Evolutionary conservation across 116 monocot species (phyloP), one percentile per base, ranked within the genome.

Genomic region (Iris pallida): DNA sequence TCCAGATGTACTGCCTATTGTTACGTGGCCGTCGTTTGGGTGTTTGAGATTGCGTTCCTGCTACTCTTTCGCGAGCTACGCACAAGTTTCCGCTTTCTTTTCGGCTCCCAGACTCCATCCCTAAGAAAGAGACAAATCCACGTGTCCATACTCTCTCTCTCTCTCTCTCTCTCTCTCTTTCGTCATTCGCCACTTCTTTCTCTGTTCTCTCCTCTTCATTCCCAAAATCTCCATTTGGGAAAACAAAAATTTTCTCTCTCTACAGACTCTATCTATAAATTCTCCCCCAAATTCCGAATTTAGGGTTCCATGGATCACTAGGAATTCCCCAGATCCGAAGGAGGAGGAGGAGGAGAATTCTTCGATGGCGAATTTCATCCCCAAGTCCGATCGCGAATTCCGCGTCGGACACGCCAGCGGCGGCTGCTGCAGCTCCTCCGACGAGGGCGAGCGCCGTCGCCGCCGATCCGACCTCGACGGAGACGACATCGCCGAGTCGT

Each of bases 401-500:
- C 60, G 70, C 14, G 72, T 64, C 6, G 64, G 47, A 4, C 16
- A 19, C 9, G 61, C n/a, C 0, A 13, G 43, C 17, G 64, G 16
- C 3, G 51, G 59, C 5, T 49, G 55, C 10, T 58, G 57, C 15
- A 59, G 53, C 4, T 53, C 59, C 47, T 16, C 70, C 7, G 80
- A 71, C 46, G 53, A 61, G 13, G 59, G 55, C 52, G 75, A 42
- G 40, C 75, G 80, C 9, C 71, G 72, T 4, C 59, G 72, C 7
- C 61, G 81, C 18, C 53, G 81, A 49, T 81, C 76, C 1, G 68
- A 76, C 71, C 66, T 81, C 7, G 81, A 64, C 12, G 63, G 68
- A 13, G 71, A 71, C 20, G 81, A 81, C 41, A 63, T 72, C 8
- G 86, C 86, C 18, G 86, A 86, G 73, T 69, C 89, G 7, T 93